Evolutionary conservation across 345 rosid genomes (phyloP).

Genomic region (Angophora floribunda): DNA sequence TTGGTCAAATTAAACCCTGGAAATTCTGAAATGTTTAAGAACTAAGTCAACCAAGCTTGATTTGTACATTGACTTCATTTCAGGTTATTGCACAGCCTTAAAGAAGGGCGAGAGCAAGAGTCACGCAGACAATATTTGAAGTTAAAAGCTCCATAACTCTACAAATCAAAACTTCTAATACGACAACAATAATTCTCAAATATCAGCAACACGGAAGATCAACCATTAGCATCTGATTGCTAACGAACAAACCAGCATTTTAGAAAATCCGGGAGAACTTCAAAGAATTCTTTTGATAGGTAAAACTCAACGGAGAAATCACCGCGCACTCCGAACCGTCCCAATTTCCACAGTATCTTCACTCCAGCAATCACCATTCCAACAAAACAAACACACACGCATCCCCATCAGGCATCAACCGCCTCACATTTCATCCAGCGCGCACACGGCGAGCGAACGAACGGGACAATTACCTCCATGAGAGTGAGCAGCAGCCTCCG

Average conservation of each 20-base stretch:
- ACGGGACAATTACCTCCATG: conserved; percentile 61
- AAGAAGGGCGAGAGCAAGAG: neutral
- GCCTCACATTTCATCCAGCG: neutral
- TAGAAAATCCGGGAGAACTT: neutral
- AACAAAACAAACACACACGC: neutral
- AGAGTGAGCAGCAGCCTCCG: conserved; percentile 89
- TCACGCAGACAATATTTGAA: neutral
- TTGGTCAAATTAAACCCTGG: neutral
- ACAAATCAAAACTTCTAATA: neutral
- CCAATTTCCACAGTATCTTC: neutral
- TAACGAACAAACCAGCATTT: neutral
- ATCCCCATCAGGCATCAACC: neutral
- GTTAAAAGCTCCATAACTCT: neutral
- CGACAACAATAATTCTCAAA: neutral
- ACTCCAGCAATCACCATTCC: neutral
- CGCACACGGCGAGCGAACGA: neutral
- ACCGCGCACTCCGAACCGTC: neutral
- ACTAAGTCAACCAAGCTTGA: neutral
- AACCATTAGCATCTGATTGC: neutral
- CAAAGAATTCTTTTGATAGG: neutral
- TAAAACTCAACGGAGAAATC: neutral
- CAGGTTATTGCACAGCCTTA: neutral
- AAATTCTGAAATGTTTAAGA: neutral
- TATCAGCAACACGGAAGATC: neutral
- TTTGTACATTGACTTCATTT: neutral